Evolutionary conservation across 805 yeast species (phyloP), one percentile per base, ranked within the genome.

Genomic region (Soucietia sequanensis): DNA sequence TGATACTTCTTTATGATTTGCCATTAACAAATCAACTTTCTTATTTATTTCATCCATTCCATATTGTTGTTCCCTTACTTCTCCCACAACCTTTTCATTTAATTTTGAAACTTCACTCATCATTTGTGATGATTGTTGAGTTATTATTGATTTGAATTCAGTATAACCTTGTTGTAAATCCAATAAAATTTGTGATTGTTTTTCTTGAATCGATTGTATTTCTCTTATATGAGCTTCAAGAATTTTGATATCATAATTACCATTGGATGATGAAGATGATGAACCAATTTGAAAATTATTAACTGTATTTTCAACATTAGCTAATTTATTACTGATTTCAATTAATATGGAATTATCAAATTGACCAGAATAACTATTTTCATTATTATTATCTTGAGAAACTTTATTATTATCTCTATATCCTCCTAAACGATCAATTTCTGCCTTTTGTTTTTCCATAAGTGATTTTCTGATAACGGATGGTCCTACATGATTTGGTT

Each of bases 11-110:
- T 58, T 59, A 44, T 67, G 72, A 37, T 64, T 55, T 7, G 49
- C 47, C 69, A 67, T 62, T 19, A 68, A 52, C 31, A 67, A 46
- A 35, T 66, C 72, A 4, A 68, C 70, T 41, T 67, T 67, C 30
- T 50, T 56, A 8, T 57, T 46, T 17, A 68, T 38, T 30, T 58
- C 62, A 17, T 54, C 61, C 23, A 61, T 54, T 12, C 57, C 58
- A 31, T 39, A 47, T 30, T 63, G 72, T 22, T 68, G 71, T 33
- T 60, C 68, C 41, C 64, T 56, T 13, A 68, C 68, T 41, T 67
- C 72, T 1, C 68, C 64, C 37, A 68, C 58, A 10, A 68, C 58
- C 33, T 56, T 61, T 30, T 62, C 61, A 35, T 65, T 65, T 15
- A 63, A 46, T 27, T 50, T 44, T 4, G 60, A 45, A 3, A 67